Base-by-base conservation (phyloP, 306 rosid species). In the Cucumis cinereus region DNA sequence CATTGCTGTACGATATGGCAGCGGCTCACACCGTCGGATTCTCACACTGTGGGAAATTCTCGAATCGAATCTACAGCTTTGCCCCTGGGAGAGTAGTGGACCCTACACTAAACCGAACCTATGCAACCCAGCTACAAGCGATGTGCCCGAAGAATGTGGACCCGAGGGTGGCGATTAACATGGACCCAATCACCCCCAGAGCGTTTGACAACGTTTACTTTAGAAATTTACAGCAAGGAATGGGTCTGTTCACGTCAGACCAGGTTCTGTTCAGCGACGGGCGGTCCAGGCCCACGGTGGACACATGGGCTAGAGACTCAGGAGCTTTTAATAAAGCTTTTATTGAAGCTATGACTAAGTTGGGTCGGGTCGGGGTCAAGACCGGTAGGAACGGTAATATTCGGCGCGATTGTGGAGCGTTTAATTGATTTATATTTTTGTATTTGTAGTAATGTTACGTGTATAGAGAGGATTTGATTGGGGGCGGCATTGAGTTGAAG, bases 11-110 rank as follows among this genome's bases (percentile, higher is more conserved):
- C 6, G 12, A 58, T 22, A 61, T 9, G 79, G 52, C 79, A 89
- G 93, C 86, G 40, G 91, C 93, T 0, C 93, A 89, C 85, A 89
- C 93, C 16, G 74, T 89, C 23, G 93, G 93, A 69, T 89, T 89
- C 84, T 85, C 90, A 0, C 93, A 89, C 58, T 89, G 93, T 76
- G 50, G 11, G 71, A 84, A 55, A 26, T 87, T 89, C 85, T 7
- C 86, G 1, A 78, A 78, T 9, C 84, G 93, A 79, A 83, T 89
- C n/a, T 85, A 80, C 70, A 84, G 20, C 78, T 89, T 82, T 86
- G 81, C 81, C 69, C 53, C 74, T 4, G 72, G 36, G 4, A 78
- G 4, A 6, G 7, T 16, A 8, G 87, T 87, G 73, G 93, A 89
- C 77, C 91, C 93, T 0, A 52, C 86, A 36, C 10, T 89, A 50